Conservation (phyloP, 2,329 filamentous ascomycete genomes). For the Microdochium nivale region DNA sequence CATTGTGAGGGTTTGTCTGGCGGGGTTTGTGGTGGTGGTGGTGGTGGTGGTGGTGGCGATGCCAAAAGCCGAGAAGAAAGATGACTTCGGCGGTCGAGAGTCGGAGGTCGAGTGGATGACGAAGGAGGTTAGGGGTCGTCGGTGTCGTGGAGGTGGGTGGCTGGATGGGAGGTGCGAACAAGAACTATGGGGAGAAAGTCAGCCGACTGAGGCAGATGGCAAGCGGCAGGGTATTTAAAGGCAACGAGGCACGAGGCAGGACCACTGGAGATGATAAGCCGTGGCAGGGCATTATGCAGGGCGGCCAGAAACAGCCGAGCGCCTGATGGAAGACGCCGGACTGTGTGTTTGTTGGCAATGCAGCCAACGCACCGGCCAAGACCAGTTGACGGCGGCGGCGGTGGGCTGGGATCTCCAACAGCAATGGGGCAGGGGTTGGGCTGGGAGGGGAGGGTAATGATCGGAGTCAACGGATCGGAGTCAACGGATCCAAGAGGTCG, state of each 20-base stretch:
- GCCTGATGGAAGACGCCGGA: neutral
- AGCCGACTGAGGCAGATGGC: neutral
- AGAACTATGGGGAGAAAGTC: neutral
- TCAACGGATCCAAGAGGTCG: neutral
- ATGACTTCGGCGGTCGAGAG: no score
- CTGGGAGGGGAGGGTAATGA: neutral
- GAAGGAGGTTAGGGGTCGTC: neutral
- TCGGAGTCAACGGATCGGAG: no score
- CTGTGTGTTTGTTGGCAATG: neutral
- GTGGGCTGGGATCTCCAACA: neutral
- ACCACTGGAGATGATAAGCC: neutral
- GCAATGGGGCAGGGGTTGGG: neutral
- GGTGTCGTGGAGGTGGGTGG: neutral
- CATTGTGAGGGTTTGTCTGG: constrained; percentile 30
- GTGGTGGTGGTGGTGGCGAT: neutral
- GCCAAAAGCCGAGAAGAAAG: no score
- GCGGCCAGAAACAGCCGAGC: neutral
- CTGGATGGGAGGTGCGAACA: neutral
- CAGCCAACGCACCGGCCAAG: neutral
- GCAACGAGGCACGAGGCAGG: neutral
- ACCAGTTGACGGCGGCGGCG: no score
- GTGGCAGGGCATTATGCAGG: neutral
- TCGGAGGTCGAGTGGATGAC: no score
- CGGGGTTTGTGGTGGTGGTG: neutral
- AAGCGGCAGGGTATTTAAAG: neutral